Conservation (phyloP, 202 grass and related monocot genomes). For the Carex arenaria region DNA sequence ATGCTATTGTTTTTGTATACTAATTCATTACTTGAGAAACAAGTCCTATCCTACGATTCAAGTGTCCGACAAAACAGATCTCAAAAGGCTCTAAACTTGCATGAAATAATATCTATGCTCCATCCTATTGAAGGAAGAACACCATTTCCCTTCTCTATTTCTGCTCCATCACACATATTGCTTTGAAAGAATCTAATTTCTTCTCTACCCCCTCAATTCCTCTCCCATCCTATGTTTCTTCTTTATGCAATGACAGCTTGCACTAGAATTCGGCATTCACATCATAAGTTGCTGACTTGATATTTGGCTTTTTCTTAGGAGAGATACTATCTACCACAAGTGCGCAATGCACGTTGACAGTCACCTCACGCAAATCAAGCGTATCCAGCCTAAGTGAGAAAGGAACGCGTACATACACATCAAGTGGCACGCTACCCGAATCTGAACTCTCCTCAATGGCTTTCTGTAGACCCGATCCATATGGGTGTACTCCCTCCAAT, state of each 20-base stretch:
- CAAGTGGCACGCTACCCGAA: conserved; percentile 46
- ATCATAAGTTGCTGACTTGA: conserved; percentile 58
- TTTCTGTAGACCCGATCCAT: conserved; percentile 36
- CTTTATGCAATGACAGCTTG: background rate
- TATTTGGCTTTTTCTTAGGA: conserved; percentile 56
- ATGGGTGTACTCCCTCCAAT: conserved; percentile 51
- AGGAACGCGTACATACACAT: conserved; percentile 60
- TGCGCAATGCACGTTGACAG: conserved; percentile 53
- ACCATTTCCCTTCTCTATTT: background rate
- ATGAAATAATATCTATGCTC: background rate
- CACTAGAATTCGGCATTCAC: conserved; percentile 47
- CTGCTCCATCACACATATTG: background rate
- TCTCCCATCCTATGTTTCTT: background rate
- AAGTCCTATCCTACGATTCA: background rate
- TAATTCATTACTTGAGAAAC: background rate
- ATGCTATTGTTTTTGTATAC: background rate
- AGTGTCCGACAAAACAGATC: background rate
- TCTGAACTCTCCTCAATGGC: conserved; percentile 61
- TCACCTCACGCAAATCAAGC: conserved; percentile 29
- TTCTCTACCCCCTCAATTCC: background rate
- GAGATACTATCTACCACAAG: conserved; percentile 76
- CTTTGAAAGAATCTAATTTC: background rate
- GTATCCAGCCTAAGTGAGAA: conserved; percentile 29
- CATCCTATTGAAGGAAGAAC: background rate
- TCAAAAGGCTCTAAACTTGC: background rate